These are phyloP conservation scores for Umbelopsis sp. DNA, from an alignment of 192 early-diverging fungal species.

Conservation along the genomic window DNA sequence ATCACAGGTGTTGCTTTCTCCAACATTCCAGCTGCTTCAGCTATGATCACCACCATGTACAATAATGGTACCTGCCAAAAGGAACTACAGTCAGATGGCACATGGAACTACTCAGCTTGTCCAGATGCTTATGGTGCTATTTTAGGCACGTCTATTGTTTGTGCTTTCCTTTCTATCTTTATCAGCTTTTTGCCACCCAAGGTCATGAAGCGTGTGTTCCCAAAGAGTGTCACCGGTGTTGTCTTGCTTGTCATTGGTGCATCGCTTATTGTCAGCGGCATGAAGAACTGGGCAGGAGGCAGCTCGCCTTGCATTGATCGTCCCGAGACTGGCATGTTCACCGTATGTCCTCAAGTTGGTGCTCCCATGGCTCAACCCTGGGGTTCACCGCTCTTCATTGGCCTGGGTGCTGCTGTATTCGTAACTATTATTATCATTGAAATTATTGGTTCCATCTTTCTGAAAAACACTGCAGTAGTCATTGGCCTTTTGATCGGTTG, in stretches of 20 bases:
- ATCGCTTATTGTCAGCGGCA: conserved; percentile 49
- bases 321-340: conserved; percentile 53
- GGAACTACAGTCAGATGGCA: conserved; percentile 47
- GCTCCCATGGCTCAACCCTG: conserved; percentile 54
- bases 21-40: conserved; percentile 48
- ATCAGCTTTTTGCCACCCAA: conserved; percentile 52
- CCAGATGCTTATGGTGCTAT: conserved; percentile 57
- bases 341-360: conserved; percentile 47
- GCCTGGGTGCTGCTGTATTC: conserved; percentile 53
- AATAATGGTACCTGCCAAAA: conserved; percentile 51
- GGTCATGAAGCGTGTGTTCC: conserved; percentile 51
- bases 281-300: conserved; percentile 59
- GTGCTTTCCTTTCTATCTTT: conserved; percentile 49
- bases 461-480: conserved; percentile 54
- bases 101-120: conserved; percentile 45
- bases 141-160: conserved; percentile 51
- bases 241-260: conserved; percentile 55
- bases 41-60: conserved; percentile 58
- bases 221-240: conserved; percentile 52
- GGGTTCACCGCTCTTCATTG: conserved; percentile 54
- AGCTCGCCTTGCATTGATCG: conserved; percentile 46
- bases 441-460: conserved; percentile 55
- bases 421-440: conserved; percentile 57
- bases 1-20: conserved; percentile 58
- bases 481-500: conserved; percentile 51